Base-by-base conservation (phyloP, 306 rosid species). In the Medicago arabica region DNA sequence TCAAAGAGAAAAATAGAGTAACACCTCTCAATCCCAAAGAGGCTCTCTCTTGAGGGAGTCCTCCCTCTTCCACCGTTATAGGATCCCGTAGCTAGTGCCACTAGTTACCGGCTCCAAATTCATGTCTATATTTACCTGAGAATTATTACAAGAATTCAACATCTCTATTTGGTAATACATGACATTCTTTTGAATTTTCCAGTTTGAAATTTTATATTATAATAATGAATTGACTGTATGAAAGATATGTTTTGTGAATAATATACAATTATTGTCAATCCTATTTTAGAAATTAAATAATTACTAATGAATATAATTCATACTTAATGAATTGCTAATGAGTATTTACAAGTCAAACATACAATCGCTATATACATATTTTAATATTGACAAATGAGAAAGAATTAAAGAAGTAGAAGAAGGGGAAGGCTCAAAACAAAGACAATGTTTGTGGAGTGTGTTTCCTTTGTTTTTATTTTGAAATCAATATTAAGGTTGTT, bases 1-100 rank as follows among this genome's bases (percentile, higher is more conserved):
- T 51, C 49, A 83, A 65, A 58, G 96, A 89, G 14, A 88, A 85
- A 18, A 87, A 5, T 31, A 91, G 43, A 58, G 91, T 82, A 54
- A 81, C n/a, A 60, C 79, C 90, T 79, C 93, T 84, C 58, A 91
- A 31, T 4, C 72, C 81, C 36, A 93, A 54, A 0, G 84, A 80
- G 3, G 79, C 80, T 87, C 74, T 87, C 74, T 88, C 46, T 57
- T 81, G 49, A 93, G 4, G 23, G 85, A 40, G 46, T 83, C 88
- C 19, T 88, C 89, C 31, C 73, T 82, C 81, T n/a, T n/a, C n/a
- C n/a, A n/a, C n/a, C n/a, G n/a, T 73, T 47, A 64, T 9, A 86
- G 5, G 36, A 87, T 28, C 3, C 83, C 82, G 0, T 38, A 0
- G 12, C 61, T 79, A 0, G 65, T 77, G 3, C 34, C 81, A 2